Percentiles rank a stretch among this genome's conserved stretches.
phyloP scores from a whole-genome alignment of 2,329 filamentous ascomycete genomes.

The Colletotrichum acutatum region DNA sequence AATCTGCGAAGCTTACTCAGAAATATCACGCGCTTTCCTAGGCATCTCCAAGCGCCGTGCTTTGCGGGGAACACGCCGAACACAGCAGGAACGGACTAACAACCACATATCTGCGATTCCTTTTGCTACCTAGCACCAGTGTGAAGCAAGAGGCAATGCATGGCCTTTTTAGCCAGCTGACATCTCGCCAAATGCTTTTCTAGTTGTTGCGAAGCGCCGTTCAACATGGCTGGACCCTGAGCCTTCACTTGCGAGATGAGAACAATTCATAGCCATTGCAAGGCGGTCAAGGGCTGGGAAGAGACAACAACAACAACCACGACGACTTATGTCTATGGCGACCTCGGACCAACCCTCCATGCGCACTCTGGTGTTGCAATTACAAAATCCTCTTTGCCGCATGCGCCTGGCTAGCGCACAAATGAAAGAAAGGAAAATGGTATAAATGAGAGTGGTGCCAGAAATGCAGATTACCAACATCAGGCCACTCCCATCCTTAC shows the following conservation, averaged over 20 bases:
- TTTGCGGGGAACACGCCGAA: not conserved
- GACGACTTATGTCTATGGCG: too few species aligned
- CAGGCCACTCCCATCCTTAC: conserved; percentile 24
- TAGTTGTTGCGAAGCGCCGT: conserved; percentile 7
- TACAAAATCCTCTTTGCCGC: not conserved
- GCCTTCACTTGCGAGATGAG: not conserved
- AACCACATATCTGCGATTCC: not conserved
- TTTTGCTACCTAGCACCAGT: not conserved
- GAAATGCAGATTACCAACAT: not conserved
- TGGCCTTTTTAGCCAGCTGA: not conserved
- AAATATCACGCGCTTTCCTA: not conserved
- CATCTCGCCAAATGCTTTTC: not conserved
- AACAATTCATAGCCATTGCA: not conserved
- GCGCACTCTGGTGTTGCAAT: not conserved
- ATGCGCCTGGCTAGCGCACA: not conserved
- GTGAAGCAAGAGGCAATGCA: not conserved
- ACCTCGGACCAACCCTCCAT: not conserved
- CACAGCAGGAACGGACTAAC: not conserved
- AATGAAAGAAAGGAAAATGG: not conserved
- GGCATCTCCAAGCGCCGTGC: conserved; percentile 3
- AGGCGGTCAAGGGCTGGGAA: not conserved
- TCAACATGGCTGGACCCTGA: conserved; percentile 11
- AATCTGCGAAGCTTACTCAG: not conserved
- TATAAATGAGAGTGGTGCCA: not conserved
- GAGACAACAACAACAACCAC: not conserved